Percentiles rank a stretch among this genome's conserved stretches.
phyloP scores from a whole-genome alignment of 2,329 filamentous ascomycete species.

The Cladosporium halotolerans region DNA sequence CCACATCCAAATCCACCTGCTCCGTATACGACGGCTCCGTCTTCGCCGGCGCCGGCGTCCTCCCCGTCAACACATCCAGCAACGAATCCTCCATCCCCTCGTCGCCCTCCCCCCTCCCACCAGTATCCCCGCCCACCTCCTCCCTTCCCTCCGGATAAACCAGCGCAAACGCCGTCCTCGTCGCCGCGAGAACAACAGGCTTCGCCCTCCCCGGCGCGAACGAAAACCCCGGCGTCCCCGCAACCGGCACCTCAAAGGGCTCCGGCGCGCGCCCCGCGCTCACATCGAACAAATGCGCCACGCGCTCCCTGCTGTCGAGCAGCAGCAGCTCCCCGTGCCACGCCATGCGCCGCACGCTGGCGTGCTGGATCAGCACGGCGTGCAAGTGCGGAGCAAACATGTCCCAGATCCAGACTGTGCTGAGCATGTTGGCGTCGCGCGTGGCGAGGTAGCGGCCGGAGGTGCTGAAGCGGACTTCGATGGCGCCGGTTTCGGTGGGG shows the following conservation, averaged over 20 bases:
- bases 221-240: slow-evolving; percentile 15
- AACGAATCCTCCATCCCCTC: slow-evolving; percentile 42
- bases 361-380: slow-evolving; percentile 40
- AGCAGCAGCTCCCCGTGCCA: slow-evolving; percentile 41
- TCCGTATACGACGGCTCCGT: slow-evolving; percentile 27
- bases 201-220: slow-evolving; percentile 21
- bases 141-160: slow-evolving; percentile 36
- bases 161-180: slow-evolving; percentile 34
- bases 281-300: slow-evolving; percentile 35
- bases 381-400: slow-evolving; percentile 32
- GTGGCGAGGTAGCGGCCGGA: slow-evolving; percentile 26
- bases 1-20: slow-evolving; percentile 27
- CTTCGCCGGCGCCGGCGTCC: slow-evolving; percentile 36
- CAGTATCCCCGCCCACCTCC: slow-evolving; percentile 19
- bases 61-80: slow-evolving; percentile 42
- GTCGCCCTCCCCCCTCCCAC: slow-evolving; percentile 10
- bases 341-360: slow-evolving; percentile 35
- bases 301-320: slow-evolving; percentile 37
- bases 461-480: slow-evolving; percentile 24
- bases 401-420: slow-evolving; percentile 45
- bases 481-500: slow-evolving; percentile 30
- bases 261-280: slow-evolving; percentile 17
- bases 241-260: slow-evolving; percentile 13
- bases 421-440: slow-evolving; percentile 29
- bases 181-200: slow-evolving; percentile 31